These are phyloP conservation scores for Lepraria neglecta DNA, from an alignment of 495 filamentous ascomycete species.

Conservation along the genomic window DNA sequence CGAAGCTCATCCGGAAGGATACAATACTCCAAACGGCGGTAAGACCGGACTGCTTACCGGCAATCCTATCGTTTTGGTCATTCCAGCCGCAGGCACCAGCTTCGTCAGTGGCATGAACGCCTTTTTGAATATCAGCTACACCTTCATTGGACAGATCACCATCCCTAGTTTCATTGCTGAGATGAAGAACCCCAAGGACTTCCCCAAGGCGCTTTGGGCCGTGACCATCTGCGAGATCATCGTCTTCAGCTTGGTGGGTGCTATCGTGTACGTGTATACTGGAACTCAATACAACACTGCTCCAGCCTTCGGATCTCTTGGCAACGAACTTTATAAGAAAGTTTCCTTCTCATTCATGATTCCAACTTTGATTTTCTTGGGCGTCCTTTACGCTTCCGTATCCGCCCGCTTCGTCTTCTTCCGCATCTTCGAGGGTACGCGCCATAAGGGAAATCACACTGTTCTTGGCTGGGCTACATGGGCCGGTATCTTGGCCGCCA, in stretches of 20 bases:
- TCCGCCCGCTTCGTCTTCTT: constrained; percentile 85
- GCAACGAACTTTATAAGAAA: constrained; percentile 67
- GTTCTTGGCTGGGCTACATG: constrained; percentile 74
- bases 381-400: constrained; percentile 81
- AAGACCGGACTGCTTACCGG: constrained; percentile 37
- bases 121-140: constrained; percentile 86
- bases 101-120: constrained; percentile 75
- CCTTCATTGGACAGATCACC: constrained; percentile 89
- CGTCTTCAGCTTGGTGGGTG: constrained; percentile 69
- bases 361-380: constrained; percentile 82
- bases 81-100: constrained; percentile 64
- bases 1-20: constrained; percentile 60
- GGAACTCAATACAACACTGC: constrained; percentile 76
- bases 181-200: constrained; percentile 80
- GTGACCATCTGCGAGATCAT: constrained; percentile 81
- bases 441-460: constrained; percentile 71
- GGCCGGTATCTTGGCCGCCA: constrained; percentile 63
- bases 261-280: constrained; percentile 71
- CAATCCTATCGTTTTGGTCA: constrained; percentile 53
- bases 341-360: constrained; percentile 88
- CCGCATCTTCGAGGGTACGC: constrained; percentile 68
- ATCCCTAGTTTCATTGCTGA: constrained; percentile 87
- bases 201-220: constrained; percentile 82
- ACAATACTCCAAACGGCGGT: constrained; percentile 39
- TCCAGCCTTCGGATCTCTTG: constrained; percentile 75